A percentile compares a stretch with the other conserved stretches of the same genome.
Conservation (phyloP, 371 early-diverging fungal species). For the Mucor ambiguus region DNA sequence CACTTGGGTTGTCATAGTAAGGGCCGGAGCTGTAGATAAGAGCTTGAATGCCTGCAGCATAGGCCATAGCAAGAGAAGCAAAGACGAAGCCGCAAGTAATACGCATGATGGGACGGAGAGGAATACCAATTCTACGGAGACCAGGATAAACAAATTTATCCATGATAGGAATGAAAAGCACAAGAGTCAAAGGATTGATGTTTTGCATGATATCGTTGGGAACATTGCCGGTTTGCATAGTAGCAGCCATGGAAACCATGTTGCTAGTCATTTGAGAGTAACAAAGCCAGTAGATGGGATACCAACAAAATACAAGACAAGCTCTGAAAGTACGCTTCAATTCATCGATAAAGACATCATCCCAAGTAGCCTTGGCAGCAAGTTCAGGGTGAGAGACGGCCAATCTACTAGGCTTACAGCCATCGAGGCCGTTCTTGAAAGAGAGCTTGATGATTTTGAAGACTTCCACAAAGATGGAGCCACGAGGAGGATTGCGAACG, state of each 20-base stretch:
- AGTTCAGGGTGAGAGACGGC: conserved; percentile 35
- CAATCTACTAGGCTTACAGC: conserved; percentile 40
- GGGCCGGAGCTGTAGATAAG: conserved; percentile 53
- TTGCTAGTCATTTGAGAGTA: conserved; percentile 79
- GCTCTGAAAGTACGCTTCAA: conserved; percentile 65
- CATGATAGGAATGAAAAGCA: conserved; percentile 74
- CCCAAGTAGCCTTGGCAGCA: conserved; percentile 58
- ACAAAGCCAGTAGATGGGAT: conserved; percentile 80
- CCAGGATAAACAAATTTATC: conserved; percentile 70
- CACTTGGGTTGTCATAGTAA: conserved; percentile 33
- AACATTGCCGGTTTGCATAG: conserved; percentile 69
- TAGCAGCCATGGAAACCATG: conserved; percentile 71
- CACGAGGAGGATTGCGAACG: conserved; percentile 63
- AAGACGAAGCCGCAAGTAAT: conserved; percentile 74
- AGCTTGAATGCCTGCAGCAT: conserved; percentile 72
- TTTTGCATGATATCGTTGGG: conserved; percentile 69
- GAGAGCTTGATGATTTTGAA: conserved; percentile 34
- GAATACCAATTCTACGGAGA: conserved; percentile 67
- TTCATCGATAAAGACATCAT: conserved; percentile 74
- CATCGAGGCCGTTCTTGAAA: conserved; percentile 41
- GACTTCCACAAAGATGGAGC: conserved; percentile 57
- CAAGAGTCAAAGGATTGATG: conserved; percentile 67
- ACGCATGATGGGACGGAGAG: conserved; percentile 69
- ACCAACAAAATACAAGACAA: conserved; percentile 74
- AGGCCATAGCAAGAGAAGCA: conserved; percentile 68